phyloP scores from a whole-genome alignment of 495 filamentous ascomycete species.

The Hypomontagnella monticulosa region DNA sequence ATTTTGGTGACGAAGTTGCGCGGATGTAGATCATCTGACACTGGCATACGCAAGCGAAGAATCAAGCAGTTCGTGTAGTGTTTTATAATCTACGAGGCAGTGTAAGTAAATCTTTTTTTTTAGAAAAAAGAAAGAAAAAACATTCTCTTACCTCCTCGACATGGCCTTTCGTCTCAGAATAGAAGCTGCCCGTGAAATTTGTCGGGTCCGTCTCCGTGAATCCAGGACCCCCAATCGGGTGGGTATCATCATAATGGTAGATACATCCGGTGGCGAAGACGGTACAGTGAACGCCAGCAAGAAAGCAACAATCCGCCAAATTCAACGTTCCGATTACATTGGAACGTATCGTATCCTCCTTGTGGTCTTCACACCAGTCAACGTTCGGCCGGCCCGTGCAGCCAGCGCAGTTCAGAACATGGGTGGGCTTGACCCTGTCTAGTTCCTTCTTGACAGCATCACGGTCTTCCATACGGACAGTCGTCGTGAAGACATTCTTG shows the following conservation, averaged over 20 bases:
- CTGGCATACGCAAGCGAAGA: slow-evolving; percentile 73
- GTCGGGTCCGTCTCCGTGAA: slow-evolving; percentile 69
- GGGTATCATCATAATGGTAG: slow-evolving; percentile 67
- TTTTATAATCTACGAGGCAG: slow-evolving; percentile 62
- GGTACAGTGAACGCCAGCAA: slow-evolving; percentile 66
- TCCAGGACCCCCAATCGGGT: slow-evolving; percentile 66
- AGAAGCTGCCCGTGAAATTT: slow-evolving; percentile 73
- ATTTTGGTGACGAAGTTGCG: slow-evolving; percentile 77
- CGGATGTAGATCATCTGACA: slow-evolving; percentile 70
- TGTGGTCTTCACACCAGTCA: slow-evolving; percentile 76
- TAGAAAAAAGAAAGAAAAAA: no score
- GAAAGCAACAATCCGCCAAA: slow-evolving; percentile 66
- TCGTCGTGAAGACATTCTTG: slow-evolving; percentile 67
- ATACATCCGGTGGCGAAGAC: slow-evolving; percentile 74
- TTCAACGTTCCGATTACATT: slow-evolving; percentile 72
- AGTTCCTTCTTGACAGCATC: slow-evolving; percentile 65
- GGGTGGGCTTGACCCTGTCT: slow-evolving; percentile 66
- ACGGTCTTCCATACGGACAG: slow-evolving; percentile 69
- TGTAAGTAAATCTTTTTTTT: slow-evolving; percentile 21
- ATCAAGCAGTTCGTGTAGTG: slow-evolving; percentile 67
- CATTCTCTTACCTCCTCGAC: slow-evolving; percentile 65
- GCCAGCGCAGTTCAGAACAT: slow-evolving; percentile 71
- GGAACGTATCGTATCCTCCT: slow-evolving; percentile 68
- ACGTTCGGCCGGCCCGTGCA: slow-evolving; percentile 75
- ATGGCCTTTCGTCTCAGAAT: slow-evolving; percentile 71